Percentiles rank a stretch among this genome's conserved stretches.
Conservation (phyloP, 805 yeast genomes). For the Yamadazyma akitaensis region DNA sequence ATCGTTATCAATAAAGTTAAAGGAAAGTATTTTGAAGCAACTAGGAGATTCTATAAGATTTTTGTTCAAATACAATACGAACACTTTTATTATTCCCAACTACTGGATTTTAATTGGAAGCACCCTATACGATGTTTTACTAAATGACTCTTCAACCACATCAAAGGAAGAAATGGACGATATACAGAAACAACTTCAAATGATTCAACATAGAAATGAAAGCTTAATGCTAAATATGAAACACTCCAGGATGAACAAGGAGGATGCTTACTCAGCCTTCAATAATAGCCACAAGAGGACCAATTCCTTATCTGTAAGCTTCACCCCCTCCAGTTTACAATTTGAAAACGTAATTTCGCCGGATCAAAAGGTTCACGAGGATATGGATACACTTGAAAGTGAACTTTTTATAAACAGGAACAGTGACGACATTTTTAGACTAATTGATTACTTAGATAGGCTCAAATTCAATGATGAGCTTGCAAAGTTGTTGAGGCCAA, state of each 20-base stretch:
- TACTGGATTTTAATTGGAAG: constrained; percentile 57
- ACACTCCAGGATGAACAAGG: constrained; percentile 8
- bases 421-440: constrained; percentile 26
- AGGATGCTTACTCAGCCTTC: background rate
- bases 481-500: constrained; percentile 25
- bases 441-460: constrained; percentile 37
- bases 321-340: constrained; percentile 6
- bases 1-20: constrained; percentile 17
- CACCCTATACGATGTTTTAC: constrained; percentile 40
- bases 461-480: constrained; percentile 28
- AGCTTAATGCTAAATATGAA: constrained; percentile 57
- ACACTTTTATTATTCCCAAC: constrained; percentile 60
- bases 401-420: constrained; percentile 23
- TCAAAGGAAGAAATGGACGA: constrained; percentile 27
- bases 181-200: constrained; percentile 48
- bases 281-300: constrained; percentile 9
- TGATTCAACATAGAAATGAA: constrained; percentile 67
- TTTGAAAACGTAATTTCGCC: constrained; percentile 9
- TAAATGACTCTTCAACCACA: constrained; percentile 17
- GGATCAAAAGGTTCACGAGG: background rate
- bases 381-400: constrained; percentile 12
- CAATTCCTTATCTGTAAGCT: constrained; percentile 10
- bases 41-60: constrained; percentile 32
- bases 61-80: constrained; percentile 49
- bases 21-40: constrained; percentile 26